Evolutionary conservation across 768 basidiomycete species (phyloP).

Genomic region (Rhodotorula kratochvilovae): DNA sequence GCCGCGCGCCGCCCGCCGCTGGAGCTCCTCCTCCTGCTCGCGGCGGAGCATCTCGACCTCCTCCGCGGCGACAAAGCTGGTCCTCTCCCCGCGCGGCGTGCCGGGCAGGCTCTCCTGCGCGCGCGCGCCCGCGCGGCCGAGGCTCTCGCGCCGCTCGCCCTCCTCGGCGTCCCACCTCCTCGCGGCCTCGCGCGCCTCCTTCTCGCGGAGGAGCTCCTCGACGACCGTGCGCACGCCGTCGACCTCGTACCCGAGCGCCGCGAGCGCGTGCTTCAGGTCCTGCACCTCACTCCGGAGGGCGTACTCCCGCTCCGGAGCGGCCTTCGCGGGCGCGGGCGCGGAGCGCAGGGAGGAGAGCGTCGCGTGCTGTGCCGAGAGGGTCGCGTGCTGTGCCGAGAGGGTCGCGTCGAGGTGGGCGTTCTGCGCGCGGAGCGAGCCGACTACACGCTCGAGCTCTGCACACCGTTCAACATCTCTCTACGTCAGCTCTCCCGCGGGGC

Average conservation of each 20-base stretch:
- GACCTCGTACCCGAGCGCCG: slow-evolving; percentile 75
- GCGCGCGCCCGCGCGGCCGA: slow-evolving; percentile 15
- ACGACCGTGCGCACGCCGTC: slow-evolving; percentile 84
- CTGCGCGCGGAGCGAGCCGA: neutral
- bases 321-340: neutral
- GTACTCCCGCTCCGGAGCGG: slow-evolving; percentile 2
- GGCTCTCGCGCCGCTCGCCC: slow-evolving; percentile 37
- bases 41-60: slow-evolving; percentile 4
- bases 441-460: slow-evolving; percentile 9
- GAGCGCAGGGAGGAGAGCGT: neutral
- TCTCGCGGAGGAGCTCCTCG: slow-evolving; percentile 60
- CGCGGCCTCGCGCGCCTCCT: slow-evolving; percentile 50
- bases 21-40: neutral
- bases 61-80: slow-evolving; percentile 17
- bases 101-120: slow-evolving; percentile 29
- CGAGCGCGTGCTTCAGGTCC: slow-evolving; percentile 67
- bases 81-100: slow-evolving; percentile 6
- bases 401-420: slow-evolving; percentile 19
- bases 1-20: neutral
- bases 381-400: slow-evolving; percentile 1
- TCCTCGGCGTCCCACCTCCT: slow-evolving; percentile 41
- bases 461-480: too few relatives aligned
- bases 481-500: too few relatives aligned
- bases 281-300: slow-evolving; percentile 57
- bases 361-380: neutral